phyloP scores from a whole-genome alignment of 225 moss, liverwort and hornwort species.

The Sphagnum contortum region DNA sequence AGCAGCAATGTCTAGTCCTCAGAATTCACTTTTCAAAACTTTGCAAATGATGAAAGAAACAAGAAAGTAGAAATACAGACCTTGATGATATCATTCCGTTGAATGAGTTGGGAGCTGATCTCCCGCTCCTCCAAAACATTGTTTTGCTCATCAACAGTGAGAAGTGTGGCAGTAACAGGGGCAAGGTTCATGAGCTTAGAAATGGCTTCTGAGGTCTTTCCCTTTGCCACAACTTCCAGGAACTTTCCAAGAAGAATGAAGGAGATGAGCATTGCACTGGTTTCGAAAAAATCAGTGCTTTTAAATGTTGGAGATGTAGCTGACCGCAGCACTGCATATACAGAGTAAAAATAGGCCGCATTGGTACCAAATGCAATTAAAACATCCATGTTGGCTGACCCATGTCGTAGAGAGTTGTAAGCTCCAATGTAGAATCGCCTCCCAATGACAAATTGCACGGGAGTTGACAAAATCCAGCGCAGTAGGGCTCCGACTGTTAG shows the following conservation, averaged over 20 bases:
- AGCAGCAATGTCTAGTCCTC: too few relatives aligned
- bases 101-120: conserved; percentile 81
- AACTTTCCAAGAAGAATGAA: conserved; percentile 92
- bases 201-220: conserved; percentile 93
- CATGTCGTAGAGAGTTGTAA: conserved; percentile 77
- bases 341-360: conserved; percentile 93
- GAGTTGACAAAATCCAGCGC: conserved; percentile 76
- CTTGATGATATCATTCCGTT: conserved; percentile 91
- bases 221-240: conserved; percentile 88
- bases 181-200: conserved; percentile 93
- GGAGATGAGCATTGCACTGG: conserved; percentile 91
- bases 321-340: conserved; percentile 62
- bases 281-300: conserved; percentile 95
- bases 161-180: conserved; percentile 69
- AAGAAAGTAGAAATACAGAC: conserved; percentile 10
- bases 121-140: conserved; percentile 38
- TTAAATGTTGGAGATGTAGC: conserved; percentile 53
- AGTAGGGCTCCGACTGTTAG: conserved; percentile 63
- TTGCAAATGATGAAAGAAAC: too few relatives aligned
- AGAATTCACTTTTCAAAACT: too few relatives aligned
- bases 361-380: conserved; percentile 87
- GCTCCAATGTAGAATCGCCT: conserved; percentile 82
- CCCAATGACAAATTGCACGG: conserved; percentile 86
- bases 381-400: conserved; percentile 93
- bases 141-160: conserved; percentile 41